phyloP scores from a whole-genome alignment of 1,284 basidiomycete genomes.

The Ganoderma lucidum region DNA sequence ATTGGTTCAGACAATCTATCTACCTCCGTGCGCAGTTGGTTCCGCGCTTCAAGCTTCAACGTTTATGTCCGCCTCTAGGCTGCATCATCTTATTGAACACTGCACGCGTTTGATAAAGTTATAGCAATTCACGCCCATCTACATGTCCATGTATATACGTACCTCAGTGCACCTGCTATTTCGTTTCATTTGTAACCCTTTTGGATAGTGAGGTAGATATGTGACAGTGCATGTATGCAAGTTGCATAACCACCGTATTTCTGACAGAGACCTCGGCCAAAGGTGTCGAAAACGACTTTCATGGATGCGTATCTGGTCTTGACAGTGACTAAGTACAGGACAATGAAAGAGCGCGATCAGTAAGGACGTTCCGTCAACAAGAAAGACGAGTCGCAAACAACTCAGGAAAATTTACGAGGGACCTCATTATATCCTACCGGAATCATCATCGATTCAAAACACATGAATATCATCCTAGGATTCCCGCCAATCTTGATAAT shows the following conservation, averaged over 20 bases:
- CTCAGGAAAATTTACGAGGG: no score
- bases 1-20: slow-evolving; percentile 2
- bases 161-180: neutral
- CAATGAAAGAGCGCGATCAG: no score
- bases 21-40: slow-evolving; percentile 3
- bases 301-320: no score
- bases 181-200: neutral
- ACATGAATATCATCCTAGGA: neutral
- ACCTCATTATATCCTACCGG: no score
- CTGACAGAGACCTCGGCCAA: no score
- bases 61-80: neutral
- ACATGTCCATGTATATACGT: neutral
- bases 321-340: no score
- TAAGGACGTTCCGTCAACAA: no score
- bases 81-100: neutral
- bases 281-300: no score
- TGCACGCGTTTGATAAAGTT: neutral
- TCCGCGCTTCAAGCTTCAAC: neutral
- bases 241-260: no score
- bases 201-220: no score
- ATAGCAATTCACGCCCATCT: neutral
- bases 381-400: no score
- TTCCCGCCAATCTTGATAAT: neutral
- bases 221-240: no score
- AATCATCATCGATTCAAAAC: neutral